These are phyloP conservation scores for Leucosporidium scottii DNA, from an alignment of 768 basidiomycete species.

Conservation along the genomic window DNA sequence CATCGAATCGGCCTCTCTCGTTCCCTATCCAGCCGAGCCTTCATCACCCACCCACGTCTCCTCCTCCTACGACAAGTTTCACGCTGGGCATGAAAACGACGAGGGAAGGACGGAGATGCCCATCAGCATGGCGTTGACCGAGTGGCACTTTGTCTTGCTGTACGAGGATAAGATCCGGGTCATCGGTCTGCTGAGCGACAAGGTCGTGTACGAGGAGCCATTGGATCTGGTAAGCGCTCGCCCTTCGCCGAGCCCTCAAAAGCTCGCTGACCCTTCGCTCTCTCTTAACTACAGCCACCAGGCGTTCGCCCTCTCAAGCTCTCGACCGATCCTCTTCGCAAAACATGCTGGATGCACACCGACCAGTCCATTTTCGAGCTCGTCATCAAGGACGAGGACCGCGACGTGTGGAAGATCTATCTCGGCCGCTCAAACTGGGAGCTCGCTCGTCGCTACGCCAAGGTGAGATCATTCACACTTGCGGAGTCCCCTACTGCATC, in stretches of 20 bases:
- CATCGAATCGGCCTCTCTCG: slow-evolving; percentile 67
- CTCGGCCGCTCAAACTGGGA: slow-evolving; percentile 70
- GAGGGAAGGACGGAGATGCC: slow-evolving; percentile 49
- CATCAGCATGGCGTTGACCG: slow-evolving; percentile 70
- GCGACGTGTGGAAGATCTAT: slow-evolving; percentile 90
- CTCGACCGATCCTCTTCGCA: slow-evolving; percentile 73
- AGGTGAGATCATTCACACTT: too few species aligned
- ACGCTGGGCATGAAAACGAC: slow-evolving; percentile 24
- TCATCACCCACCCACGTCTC: background rate
- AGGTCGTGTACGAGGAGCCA: slow-evolving; percentile 65
- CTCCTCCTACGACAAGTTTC: slow-evolving; percentile 16
- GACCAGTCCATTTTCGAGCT: slow-evolving; percentile 83
- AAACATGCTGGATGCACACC: slow-evolving; percentile 92
- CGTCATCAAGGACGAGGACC: slow-evolving; percentile 74
- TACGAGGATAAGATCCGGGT: slow-evolving; percentile 71
- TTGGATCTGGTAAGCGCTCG: slow-evolving; percentile 52
- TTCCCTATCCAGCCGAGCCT: slow-evolving; percentile 58
- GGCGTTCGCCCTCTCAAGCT: slow-evolving; percentile 67
- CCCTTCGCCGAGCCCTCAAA: background rate
- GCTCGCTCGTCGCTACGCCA: slow-evolving; percentile 70
- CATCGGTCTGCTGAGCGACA: slow-evolving; percentile 71
- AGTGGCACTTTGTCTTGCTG: slow-evolving; percentile 84
- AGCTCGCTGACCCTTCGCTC: background rate
- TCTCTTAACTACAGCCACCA: slow-evolving; percentile 58
- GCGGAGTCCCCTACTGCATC: too few species aligned